Evolutionary conservation across 306 rosid species (phyloP), one percentile per base, ranked within the genome.

Genomic region (Rubus parviflorus): DNA sequence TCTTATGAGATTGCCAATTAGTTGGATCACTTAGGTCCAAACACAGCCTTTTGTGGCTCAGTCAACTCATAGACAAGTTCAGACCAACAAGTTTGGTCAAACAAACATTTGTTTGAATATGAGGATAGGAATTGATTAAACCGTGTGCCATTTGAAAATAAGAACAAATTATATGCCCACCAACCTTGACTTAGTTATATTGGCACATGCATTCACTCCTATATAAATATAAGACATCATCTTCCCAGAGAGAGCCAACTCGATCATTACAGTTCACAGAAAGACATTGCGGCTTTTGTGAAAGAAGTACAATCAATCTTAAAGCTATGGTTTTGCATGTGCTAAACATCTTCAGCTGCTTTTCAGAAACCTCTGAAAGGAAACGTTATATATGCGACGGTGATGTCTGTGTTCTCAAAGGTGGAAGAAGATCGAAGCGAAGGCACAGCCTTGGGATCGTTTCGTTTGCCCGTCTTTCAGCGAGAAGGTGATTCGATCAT

Each of bases 321-420:
- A 37, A 58, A 58, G 46, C 41, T 7, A 83, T 91, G 97, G 82
- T 80, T 78, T 13, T 84, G 75, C 70, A 75, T 78, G 8, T 81
- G 71, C 58, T 88, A 76, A 83, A 56, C 86, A 60, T 90, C 43
- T 87, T 88, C 66, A 43, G 89, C 7, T 87, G 94, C 85, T 92
- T 87, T 80, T 85, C 88, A 20, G 90, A 86, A 16, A n/a, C 81
- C 8, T 62, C 81, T 4, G 70, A 68, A 47, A 75, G 88, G 14
- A 84, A 87, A 47, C 70, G 72, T 41, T 86, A 72, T 69, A 51
- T 74, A 42, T 92, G 97, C 77, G 78, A 88, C 38, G 93, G 92
- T 7, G 83, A 90, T 78, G 89, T 80, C 64, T 90, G 97, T 73
- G 82, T 85, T 73, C 82, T 90, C 0, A 87, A 72, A 53, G 45